Evolutionary conservation across 2,329 filamentous ascomycete species (phyloP).

Genomic region (Cladosporium cucumerinum): DNA sequence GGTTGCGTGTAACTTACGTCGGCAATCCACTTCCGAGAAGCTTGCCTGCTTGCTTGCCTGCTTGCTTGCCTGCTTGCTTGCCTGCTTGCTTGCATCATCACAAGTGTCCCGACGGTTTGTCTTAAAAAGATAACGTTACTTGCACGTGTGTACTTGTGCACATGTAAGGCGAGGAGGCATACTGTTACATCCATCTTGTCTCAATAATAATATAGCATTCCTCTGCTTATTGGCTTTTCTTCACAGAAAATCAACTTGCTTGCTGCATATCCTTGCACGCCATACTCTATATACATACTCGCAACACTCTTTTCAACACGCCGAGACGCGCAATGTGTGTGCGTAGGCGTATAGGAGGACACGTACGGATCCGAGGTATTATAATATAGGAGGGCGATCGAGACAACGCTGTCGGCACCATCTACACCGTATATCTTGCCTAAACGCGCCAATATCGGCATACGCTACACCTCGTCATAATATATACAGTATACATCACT

Average conservation of each 20-base stretch:
- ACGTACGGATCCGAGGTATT: not conserved
- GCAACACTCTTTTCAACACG: not conserved
- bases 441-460: not conserved
- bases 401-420: not conserved
- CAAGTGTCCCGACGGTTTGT: not conserved
- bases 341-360: not conserved
- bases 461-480: not conserved
- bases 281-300: too few relatives aligned
- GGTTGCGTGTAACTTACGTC: not conserved
- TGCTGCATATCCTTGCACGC: not conserved
- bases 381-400: not conserved
- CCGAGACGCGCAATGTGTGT: not conserved
- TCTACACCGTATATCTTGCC: not conserved
- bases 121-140: too few relatives aligned
- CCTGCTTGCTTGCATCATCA: slow-evolving; percentile 7
- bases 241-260: not conserved
- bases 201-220: not conserved
- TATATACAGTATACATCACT: not conserved
- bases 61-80: too few relatives aligned
- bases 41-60: too few relatives aligned
- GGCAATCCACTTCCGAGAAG: slow-evolving; percentile 1
- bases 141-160: not conserved
- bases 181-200: too few relatives aligned
- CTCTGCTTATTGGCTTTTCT: not conserved
- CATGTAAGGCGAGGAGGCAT: too few relatives aligned